Conservation (phyloP, 2,329 filamentous ascomycete genomes). For the Colletotrichum filicis region DNA sequence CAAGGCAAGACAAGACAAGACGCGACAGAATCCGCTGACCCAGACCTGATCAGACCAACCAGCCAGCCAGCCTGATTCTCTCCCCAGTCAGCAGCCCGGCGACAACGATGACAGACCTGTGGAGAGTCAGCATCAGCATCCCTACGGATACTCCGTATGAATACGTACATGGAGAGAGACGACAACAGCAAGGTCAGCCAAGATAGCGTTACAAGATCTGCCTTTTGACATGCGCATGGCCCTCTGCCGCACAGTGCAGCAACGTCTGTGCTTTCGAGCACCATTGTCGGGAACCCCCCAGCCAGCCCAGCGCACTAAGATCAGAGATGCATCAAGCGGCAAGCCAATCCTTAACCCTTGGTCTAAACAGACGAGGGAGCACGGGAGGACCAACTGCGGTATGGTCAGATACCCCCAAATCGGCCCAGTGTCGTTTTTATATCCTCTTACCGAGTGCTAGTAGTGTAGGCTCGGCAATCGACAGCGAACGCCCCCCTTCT, state of each 20-base stretch:
- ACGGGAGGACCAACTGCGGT: neutral
- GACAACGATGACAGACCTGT: neutral
- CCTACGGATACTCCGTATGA: neutral
- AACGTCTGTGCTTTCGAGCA: slow-evolving; percentile 30
- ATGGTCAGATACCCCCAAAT: neutral
- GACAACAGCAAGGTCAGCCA: slow-evolving; percentile 17
- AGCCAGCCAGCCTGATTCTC: neutral
- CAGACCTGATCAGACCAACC: neutral
- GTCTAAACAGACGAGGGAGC: neutral
- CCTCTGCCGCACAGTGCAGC: slow-evolving; percentile 36
- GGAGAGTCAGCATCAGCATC: neutral
- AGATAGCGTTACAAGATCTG: slow-evolving; percentile 35
- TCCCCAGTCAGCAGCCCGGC: neutral
- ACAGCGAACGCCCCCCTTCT: slow-evolving; percentile 14
- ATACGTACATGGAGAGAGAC: neutral
- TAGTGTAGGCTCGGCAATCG: slow-evolving; percentile 30
- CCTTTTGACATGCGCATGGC: slow-evolving; percentile 34
- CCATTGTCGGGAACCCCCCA: slow-evolving; percentile 16
- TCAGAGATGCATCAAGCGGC: slow-evolving; percentile 27
- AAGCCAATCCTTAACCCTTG: slow-evolving; percentile 1
- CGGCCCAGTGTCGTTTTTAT: neutral
- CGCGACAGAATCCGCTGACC: neutral
- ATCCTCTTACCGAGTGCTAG: no score
- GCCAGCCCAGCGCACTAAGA: slow-evolving; percentile 29
- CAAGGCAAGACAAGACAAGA: neutral